Base-by-base conservation (phyloP, 1,139 yeast species). In the Petasospora fabianii region DNA sequence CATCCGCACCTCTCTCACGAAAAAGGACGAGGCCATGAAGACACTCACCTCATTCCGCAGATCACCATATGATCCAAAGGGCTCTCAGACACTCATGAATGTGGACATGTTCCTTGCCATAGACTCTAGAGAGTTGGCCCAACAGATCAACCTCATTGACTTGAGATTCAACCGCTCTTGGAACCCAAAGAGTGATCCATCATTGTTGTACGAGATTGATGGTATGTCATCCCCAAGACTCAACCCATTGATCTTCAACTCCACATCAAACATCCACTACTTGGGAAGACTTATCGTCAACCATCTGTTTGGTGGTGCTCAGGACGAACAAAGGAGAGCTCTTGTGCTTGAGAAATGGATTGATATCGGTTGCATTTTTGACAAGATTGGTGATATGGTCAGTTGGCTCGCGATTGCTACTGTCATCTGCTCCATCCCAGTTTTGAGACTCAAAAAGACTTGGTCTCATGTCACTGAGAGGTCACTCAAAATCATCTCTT, bases 401-500 rank as follows among this genome's bases (percentile, higher is more conserved):
- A 83, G 95, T 22, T 92, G 97, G 97, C 65, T 87, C 27, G 96
- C 96, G 2, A 81, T 90, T 50, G 88, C 96, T 1, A 80, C 94
- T 1, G 73, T 84, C 2, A 71, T 90, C 3, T 81, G 96, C 53
- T 85, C 96, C 0, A 80, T 84, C 41, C 95, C 97, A 0, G 72
- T 90, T 3, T 65, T 90, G 43, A 72, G 98, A 48, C 66, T 92
- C 36, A 67, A 75, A 20, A 74, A 75, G 46, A 73, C 88, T 3
- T 92, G 98, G 98, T 68, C 83, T 9, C 66, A 71, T 41, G 86
- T 90, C 4, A 75, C 85, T 11, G 69, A 72, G 13, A 76, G 75
- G 27, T 70, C 77, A 36, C 64, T 86, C 39, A 79, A 77, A 46
- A 66, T 77, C 6, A 76, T 88, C 32, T 76, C 81, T 36, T 80